Evolutionary conservation across 2,329 filamentous ascomycete genomes (phyloP), one percentile per base, ranked within the genome.

Genomic region (Ustulina deusta): DNA sequence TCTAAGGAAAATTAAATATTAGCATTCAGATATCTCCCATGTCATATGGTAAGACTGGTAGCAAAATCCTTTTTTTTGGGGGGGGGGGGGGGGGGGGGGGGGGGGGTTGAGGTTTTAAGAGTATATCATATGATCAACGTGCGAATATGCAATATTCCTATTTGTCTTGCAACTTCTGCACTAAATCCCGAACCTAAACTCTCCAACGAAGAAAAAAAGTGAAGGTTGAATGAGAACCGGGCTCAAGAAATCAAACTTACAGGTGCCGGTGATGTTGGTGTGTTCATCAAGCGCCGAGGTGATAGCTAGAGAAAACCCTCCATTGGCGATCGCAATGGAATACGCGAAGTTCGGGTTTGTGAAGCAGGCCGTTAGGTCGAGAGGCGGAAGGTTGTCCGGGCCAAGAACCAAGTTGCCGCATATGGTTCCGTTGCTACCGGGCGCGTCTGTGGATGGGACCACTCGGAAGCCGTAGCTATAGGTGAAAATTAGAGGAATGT

Each of bases 191-290:
- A n/a, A 36, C 11, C 7, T 25, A 11, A 20, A 7, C 22, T 17
- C 3, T 10, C 58, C 9, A 38, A 49, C 58, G 2, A 25, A n/a
- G 20, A 46, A 25, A 20, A 17, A 44, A 48, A n/a, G 15, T 11
- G 40, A 42, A n/a, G 20, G 15, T 32, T 20, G 2, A 32, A 40
- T 36, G 15, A 38, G 9, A 25, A 27, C 15, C 1, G 48, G 9
- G 7, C 20, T 44, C n/a, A 11, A n/a, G 6, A 34, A 61, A 25
- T 57, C 17, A 54, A 61, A 68, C 66, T 68, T 65, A 68, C 66
- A 62, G 2, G 66, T 40, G 25, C 66, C 66, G 15, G 66, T 68
- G 57, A 57, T n/a, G 34, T 68, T 68, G 15, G 66, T 68, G 29
- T 38, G 6, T 32, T 17, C 57, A 54, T 68, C 57, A 44, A 68